Evolutionary conservation across 495 filamentous ascomycete genomes (phyloP), one percentile per base, ranked within the genome.

Genomic region (Talaromyces stipitatus): DNA sequence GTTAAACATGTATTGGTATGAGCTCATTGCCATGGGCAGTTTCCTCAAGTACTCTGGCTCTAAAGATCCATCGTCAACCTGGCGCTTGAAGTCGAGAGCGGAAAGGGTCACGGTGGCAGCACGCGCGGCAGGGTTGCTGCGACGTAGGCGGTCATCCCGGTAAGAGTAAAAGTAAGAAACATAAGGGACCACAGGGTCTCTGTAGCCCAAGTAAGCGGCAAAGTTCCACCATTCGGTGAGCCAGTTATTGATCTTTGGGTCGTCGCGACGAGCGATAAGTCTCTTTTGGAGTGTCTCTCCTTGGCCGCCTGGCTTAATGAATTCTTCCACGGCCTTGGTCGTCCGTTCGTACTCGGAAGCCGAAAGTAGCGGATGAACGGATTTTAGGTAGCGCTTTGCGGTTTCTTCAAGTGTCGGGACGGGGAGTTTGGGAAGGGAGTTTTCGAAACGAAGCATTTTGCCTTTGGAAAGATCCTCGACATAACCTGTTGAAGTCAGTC

Each of bases 81-180:
- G 83, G 68, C 85, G 86, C 81, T 96, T 95, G 82, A 99, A 97
- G 67, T 92, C 88, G 33, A 99, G 81, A 4, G 84, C 84, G 2
- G 89, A 88, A 10, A 87, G 89, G 2, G 89, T 84, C 61, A 99
- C 84, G 46, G 91, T 91, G 0, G 95, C 95, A 12, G 95, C 95
- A 57, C 95, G 88, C 78, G 94, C 92, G 57, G 86, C 88, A 3
- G 94, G 95, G 74, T 95, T 80, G 74, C 95, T 80, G 32, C 91
- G 85, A 55, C 92, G 84, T 64, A 86, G 79, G 51, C 91, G 85
- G 69, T 99, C 95, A 70, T 99, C 95, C 55, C 88, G 83, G 79
- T 96, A 92, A 32, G 91, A 96, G 78, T 99, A 99, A 76, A 99
- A 99, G 80, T 99, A 99, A 69, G 90, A 95, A 61, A 99, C 95